Evolutionary conservation across 768 basidiomycete genomes (phyloP), one percentile per base, ranked within the genome.

Genomic region (Daedaleopsis nitida): DNA sequence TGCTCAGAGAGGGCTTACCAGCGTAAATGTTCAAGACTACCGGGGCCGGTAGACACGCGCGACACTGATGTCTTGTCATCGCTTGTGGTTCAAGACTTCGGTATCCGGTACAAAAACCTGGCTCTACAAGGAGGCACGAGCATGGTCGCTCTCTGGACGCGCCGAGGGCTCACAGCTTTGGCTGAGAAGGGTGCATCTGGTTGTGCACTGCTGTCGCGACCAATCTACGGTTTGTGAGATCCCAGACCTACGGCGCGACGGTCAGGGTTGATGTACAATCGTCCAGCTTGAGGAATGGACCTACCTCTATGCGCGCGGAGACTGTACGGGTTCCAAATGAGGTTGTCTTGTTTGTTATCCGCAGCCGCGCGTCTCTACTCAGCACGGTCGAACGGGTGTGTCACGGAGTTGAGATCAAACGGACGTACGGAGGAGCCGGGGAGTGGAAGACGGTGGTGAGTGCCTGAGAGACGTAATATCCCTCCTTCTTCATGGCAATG

Each of bases 391-490:
- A 5, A 48, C 23, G 23, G 47, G 23, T 24, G 4, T 4, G 12
- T 17, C 17, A 17, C 4, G 9, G 13, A 17, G 11, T 12, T n/a
- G 19, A 16, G 52, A 19, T 24, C 1, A 13, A 14, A 38, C 34
- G 5, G 49, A 35, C 16, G 35, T 32, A 12, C 13, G 34, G 32
- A 16, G 24, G 24, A 56, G 32, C 55, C 8, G 55, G 55, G 14
- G 62, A 57, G 45, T 63, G 62, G 38, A 44, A 63, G 16, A 52
- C 21, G 16, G 57, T 63, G 37, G 37, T 58, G n/a, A 63, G 14
- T 9, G 52, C 37, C 21, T 63, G 62, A 14, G 62, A 58, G 24
- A 63, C 62, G 21, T 19, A 44, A 3, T 52, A 27, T 5, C 38
- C 51, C 12, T 38, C 5, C 23, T 55, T 47, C 3, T 34, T n/a